Percentiles rank a stretch among this genome's conserved stretches.
These are phyloP conservation scores for Corylus americana DNA, from an alignment of 306 rosid genomes.

Conservation along the genomic window DNA sequence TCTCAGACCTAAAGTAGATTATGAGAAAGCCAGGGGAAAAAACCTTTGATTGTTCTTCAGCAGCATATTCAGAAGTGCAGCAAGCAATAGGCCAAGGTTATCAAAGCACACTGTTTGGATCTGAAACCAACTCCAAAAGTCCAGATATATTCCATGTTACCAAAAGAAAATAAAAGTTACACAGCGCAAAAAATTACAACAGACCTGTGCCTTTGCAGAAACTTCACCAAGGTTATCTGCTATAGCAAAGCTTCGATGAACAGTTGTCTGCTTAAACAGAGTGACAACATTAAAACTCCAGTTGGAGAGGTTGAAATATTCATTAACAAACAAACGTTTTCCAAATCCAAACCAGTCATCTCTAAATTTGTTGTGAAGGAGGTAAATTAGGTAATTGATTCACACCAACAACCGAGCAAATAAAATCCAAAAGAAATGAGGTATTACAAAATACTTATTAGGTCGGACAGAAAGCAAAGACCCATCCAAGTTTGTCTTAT, in stretches of 20 bases:
- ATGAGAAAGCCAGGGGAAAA: slow-evolving; percentile 16
- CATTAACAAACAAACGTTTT: not conserved
- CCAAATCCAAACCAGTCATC: not conserved
- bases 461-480: not conserved
- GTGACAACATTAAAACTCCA: slow-evolving; percentile 22
- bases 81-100: slow-evolving; percentile 82
- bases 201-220: slow-evolving; percentile 94
- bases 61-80: slow-evolving; percentile 65
- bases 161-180: not conserved
- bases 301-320: not conserved
- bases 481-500: not conserved
- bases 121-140: slow-evolving; percentile 44
- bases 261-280: slow-evolving; percentile 65
- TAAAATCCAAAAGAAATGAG: not conserved
- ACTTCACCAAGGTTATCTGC: slow-evolving; percentile 92
- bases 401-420: not conserved
- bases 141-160: slow-evolving; percentile 8
- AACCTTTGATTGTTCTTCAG: slow-evolving; percentile 66
- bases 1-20: slow-evolving; percentile 5
- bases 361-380: not conserved
- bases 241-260: slow-evolving; percentile 88
- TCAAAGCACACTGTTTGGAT: slow-evolving; percentile 97
- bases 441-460: not conserved
- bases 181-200: not conserved
- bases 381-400: not conserved